Conservation (phyloP, 2,329 filamentous ascomycete species). For the Fulvia fulva region DNA sequence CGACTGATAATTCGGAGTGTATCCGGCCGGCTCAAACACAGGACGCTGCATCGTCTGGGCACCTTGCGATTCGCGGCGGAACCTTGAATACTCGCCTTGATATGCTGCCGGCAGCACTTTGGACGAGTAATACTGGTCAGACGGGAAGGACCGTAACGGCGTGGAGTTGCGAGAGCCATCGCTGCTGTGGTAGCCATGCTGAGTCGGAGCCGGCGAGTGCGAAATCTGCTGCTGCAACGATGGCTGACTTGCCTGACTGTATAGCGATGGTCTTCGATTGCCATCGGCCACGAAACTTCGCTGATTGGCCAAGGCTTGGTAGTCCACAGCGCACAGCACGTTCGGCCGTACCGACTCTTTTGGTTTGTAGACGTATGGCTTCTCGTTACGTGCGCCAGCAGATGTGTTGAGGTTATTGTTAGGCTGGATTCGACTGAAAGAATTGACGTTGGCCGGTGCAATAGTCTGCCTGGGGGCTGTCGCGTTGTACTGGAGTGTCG, state of each 20-base stretch:
- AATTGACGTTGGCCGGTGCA: conserved; percentile 20
- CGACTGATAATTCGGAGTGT: conserved; percentile 26
- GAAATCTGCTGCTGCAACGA: background rate
- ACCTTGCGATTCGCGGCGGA: conserved; percentile 31
- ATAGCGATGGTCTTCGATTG: conserved; percentile 13
- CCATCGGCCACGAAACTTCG: conserved; percentile 27
- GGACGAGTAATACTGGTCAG: conserved; percentile 37
- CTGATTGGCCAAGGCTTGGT: conserved; percentile 30
- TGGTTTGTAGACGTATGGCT: conserved; percentile 39
- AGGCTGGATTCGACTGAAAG: conserved; percentile 17
- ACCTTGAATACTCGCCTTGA: conserved; percentile 35
- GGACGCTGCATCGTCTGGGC: conserved; percentile 28
- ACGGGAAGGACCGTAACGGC: conserved; percentile 32
- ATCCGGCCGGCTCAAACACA: conserved; percentile 22
- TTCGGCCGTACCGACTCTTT: conserved; percentile 29
- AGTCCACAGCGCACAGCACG: conserved; percentile 28
- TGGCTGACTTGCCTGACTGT: conserved; percentile 10
- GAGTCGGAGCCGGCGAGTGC: conserved; percentile 6
- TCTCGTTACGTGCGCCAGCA: conserved; percentile 21
- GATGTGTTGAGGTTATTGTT: conserved; percentile 6
- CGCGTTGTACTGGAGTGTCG: conserved; percentile 20
- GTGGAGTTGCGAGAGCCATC: conserved; percentile 21
- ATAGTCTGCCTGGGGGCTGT: conserved; percentile 20
- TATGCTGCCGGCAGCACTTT: conserved; percentile 34
- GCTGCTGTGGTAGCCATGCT: conserved; percentile 26